A percentile compares a stretch with the other conserved stretches of the same genome.
Conservation (phyloP, 2,329 filamentous ascomycete species). For the Claviceps sp. region DNA sequence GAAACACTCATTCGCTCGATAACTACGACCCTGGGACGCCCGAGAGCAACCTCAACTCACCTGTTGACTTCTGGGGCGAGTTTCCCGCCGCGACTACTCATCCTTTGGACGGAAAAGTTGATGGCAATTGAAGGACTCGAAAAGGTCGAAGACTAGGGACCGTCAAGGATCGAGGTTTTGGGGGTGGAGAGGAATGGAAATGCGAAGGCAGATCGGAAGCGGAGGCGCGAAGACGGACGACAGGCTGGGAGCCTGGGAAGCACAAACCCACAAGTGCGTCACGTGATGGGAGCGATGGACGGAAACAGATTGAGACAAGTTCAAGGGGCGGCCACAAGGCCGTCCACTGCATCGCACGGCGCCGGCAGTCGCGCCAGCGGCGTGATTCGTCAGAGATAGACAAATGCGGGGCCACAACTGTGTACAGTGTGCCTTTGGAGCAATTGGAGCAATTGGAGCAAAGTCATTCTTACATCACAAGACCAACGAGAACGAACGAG, state of each 20-base stretch:
- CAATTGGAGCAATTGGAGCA: not conserved
- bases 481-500: not conserved
- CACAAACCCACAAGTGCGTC: constrained; percentile 11
- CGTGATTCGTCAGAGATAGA: not conserved
- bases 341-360: not conserved
- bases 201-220: constrained; percentile 17
- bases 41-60: constrained; percentile 31
- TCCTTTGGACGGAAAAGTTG: constrained; percentile 48
- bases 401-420: not conserved
- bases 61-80: constrained; percentile 99
- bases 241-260: constrained; percentile 15
- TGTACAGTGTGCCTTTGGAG: not conserved
- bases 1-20: constrained; percentile 1
- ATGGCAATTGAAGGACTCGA: constrained; percentile 18
- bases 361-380: not conserved
- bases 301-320: not conserved
- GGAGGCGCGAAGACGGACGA: constrained; percentile 12
- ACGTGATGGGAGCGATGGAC: constrained; percentile 13
- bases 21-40: not conserved
- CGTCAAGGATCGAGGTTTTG: constrained; percentile 10
- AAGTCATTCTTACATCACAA: not conserved
- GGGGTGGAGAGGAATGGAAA: constrained; percentile 14
- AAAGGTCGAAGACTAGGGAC: constrained; percentile 10
- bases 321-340: not conserved
- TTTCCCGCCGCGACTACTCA: constrained; percentile 95